Base-by-base conservation (phyloP, 2,329 filamentous ascomycete genomes). In the Arachnomyces sp. region DNA sequence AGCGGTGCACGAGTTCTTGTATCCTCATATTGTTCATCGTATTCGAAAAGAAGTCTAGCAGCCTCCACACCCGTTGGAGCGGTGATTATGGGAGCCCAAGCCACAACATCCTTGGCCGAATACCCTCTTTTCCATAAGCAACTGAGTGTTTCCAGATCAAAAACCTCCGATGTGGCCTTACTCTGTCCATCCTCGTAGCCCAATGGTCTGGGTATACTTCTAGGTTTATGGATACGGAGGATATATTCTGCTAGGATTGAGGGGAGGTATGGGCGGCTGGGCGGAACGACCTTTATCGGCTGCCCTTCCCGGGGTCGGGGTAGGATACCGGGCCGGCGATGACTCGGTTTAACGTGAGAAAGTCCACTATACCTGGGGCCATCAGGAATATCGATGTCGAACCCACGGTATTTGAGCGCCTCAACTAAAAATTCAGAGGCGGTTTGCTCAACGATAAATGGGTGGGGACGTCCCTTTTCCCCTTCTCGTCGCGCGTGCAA, bases 31-130 rank as follows among this genome's bases (percentile, higher is more conserved):
- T 58, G 48, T 13, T 50, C 42, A 39, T 61, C 56, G n/a, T n/a
- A n/a, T n/a, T n/a, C n/a, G n/a, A 15, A 64, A 41, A 4, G 49
- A 36, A 34, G 60, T 18, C 67, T 59, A 17, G 57, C 54, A n/a
- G 66, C 61, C 31, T 55, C 50, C 29, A 56, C 3, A 58, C 31
- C 14, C 20, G 52, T 55, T 3, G 52, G 45, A 38, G 64, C 60
- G 16, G 57, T 62, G 37, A 72, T 50, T 15, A 72, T 59, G 68
- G 68, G 72, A 13, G 66, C 60, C 68, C 68, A 72, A 13, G 55
- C 49, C 42, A 64, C 56, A 17, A 71, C 59, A 53, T 71, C 67
- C 3, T 51, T 46, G 13, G 53, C 48, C 34, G 54, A 56, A 46
- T 63, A 67, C 6, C 60, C 54, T 36, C 56, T 52, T 14, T 44